Evolutionary conservation across 106 monocot genomes (phyloP).

Genomic region (Posidonia australis): DNA sequence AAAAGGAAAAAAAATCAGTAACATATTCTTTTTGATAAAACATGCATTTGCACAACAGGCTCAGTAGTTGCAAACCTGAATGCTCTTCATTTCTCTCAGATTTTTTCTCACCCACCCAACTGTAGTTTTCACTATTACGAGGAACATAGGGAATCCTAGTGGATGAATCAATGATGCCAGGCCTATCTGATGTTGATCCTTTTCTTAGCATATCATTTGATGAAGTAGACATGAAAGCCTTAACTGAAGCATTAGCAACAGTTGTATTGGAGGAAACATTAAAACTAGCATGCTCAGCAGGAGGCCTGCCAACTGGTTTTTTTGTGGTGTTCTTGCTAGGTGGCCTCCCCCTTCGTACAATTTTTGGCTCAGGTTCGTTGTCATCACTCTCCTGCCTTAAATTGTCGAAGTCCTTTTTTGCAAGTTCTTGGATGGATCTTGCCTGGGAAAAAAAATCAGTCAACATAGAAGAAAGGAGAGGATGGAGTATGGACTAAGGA

Average conservation of each 20-base stretch:
- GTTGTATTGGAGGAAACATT: slow-evolving; percentile 34
- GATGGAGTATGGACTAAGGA: background rate
- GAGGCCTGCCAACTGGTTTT: slow-evolving; percentile 26
- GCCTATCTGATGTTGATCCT: slow-evolving; percentile 19
- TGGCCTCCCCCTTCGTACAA: slow-evolving; percentile 64
- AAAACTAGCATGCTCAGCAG: slow-evolving; percentile 27
- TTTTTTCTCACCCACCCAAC: slow-evolving; percentile 34
- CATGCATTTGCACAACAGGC: background rate
- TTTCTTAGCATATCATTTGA: slow-evolving; percentile 30
- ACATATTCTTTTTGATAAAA: background rate
- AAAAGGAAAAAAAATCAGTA: background rate
- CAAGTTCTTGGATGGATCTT: slow-evolving; percentile 70
- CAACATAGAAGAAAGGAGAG: background rate
- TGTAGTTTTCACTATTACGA: slow-evolving; percentile 19
- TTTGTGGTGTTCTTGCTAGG: slow-evolving; percentile 45
- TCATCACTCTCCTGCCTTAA: slow-evolving; percentile 67
- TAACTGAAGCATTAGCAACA: slow-evolving; percentile 36
- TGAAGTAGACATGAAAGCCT: slow-evolving; percentile 16
- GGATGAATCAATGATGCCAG: slow-evolving; percentile 7
- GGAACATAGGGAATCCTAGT: slow-evolving; percentile 17
- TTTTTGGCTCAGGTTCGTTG: slow-evolving; percentile 50
- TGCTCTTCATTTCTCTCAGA: slow-evolving; percentile 46
- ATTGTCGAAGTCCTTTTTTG: slow-evolving; percentile 82
- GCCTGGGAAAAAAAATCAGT: slow-evolving; percentile 33
- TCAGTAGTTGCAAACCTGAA: slow-evolving; percentile 31